Evolutionary conservation across 2,329 filamentous ascomycete species (phyloP).

Genomic region (Cladosporium sp.): DNA sequence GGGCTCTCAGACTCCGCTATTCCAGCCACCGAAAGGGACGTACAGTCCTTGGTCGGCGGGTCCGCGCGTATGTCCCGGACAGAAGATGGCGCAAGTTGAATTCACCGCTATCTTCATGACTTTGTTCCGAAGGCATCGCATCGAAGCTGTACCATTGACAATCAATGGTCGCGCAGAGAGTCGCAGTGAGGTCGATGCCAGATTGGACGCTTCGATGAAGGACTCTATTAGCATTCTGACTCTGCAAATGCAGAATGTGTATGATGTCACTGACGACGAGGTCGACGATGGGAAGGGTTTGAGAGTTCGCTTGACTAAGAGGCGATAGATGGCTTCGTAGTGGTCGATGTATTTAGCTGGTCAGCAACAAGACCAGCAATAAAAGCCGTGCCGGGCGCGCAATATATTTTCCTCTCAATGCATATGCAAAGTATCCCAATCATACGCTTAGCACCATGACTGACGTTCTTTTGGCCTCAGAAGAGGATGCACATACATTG

Average conservation of each 20-base stretch:
- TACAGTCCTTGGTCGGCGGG: constrained; percentile 47
- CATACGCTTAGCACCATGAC: no score
- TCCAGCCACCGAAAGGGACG: constrained; percentile 34
- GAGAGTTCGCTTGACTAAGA: constrained; percentile 7
- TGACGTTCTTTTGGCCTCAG: neutral
- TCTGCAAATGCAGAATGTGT: constrained; percentile 25
- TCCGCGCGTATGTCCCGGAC: constrained; percentile 46
- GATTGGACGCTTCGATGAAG: constrained; percentile 20
- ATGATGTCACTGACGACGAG: constrained; percentile 14
- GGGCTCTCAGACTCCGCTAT: constrained; percentile 18
- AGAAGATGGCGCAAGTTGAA: constrained; percentile 52
- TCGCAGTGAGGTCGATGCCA: constrained; percentile 13
- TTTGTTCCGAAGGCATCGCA: constrained; percentile 24
- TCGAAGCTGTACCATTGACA: constrained; percentile 19
- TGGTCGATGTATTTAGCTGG: neutral
- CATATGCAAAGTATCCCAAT: neutral
- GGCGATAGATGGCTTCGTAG: neutral
- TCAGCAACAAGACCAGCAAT: neutral
- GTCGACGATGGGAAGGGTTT: neutral
- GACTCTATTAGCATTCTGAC: constrained; percentile 22
- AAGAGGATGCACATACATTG: neutral
- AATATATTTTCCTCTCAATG: neutral
- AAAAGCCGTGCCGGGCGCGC: no score
- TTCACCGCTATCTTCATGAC: constrained; percentile 43
- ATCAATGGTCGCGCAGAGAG: constrained; percentile 13